Conservation (phyloP, 2,329 filamentous ascomycete species). For the Aspergillus carbonarius region DNA sequence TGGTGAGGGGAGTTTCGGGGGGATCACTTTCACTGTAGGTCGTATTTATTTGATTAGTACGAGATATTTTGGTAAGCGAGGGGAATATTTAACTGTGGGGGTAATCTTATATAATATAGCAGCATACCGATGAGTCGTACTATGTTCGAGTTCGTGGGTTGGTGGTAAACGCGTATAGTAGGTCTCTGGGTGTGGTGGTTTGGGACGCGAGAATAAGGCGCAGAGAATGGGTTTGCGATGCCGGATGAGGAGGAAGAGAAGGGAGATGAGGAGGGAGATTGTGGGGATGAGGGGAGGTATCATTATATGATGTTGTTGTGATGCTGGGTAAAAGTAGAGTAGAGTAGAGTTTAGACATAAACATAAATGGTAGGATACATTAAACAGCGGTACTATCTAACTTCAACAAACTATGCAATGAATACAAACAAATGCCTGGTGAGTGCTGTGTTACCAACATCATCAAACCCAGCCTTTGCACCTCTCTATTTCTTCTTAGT, state of each 20-base stretch:
- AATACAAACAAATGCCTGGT: too few relatives aligned
- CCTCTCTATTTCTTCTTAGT: too few relatives aligned
- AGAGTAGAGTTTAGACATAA: too few relatives aligned
- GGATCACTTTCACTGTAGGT: background rate
- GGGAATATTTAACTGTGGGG: too few relatives aligned
- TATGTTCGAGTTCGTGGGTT: background rate
- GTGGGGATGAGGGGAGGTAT: slow-evolving; percentile 10
- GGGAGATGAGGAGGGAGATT: slow-evolving; percentile 20
- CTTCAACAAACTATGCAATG: too few relatives aligned
- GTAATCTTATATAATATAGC: too few relatives aligned
- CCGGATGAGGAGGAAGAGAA: slow-evolving; percentile 13
- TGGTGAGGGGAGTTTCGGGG: slow-evolving; percentile 9
- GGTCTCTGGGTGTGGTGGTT: background rate
- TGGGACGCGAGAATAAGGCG: background rate
- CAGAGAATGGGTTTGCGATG: slow-evolving; percentile 4
- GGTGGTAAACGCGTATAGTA: background rate
- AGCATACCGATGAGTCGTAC: background rate
- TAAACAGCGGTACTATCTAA: too few relatives aligned
- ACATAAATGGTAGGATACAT: background rate
- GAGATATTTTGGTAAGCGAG: too few relatives aligned
- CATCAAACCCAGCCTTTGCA: background rate
- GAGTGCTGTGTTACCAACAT: background rate
- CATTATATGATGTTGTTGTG: background rate
- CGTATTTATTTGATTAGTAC: background rate
- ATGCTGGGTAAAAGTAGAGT: background rate